Evolutionary conservation across 768 basidiomycete genomes (phyloP), one percentile per base, ranked within the genome.

Genomic region (Amylocystis lapponica): DNA sequence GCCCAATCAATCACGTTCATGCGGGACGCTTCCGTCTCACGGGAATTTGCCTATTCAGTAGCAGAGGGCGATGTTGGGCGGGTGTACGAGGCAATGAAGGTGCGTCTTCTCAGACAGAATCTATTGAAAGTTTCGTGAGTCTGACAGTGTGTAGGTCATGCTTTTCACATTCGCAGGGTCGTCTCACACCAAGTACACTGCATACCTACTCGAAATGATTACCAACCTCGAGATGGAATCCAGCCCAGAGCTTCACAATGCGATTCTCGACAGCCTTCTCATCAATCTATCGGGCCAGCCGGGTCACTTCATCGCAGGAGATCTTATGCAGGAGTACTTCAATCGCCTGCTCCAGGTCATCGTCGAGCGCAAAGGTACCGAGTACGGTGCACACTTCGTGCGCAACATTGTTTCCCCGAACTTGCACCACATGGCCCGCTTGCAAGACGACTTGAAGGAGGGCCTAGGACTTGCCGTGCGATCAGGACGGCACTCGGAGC

Each of bases 31-130:
- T 4, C 45, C 2, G 5, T 45, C 13, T 57, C 47, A 21, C 45
- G 57, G n/a, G 65, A 68, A 35, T 27, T 56, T 16, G 41, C 56
- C 0, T 53, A 45, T 20, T 57, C 62, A 1, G 51, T 52, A 1
- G 57, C 66, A 3, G 53, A 58, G 30, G 67, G 67, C 1, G 66
- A 67, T 51, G 47, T 53, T 21, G 66, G 65, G 1, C 53, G 60
- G 9, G 43, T 63, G 1, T 67, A 56, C 39, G 64, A 65, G 36
- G 36, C 48, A 5, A 36, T 69, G 22, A 67, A 67, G 56, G 57
- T 61, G 1, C 43, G 50, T 23, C 16, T n/a, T n/a, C n/a, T n/a
- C n/a, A n/a, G n/a, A n/a, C n/a, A n/a, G n/a, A n/a, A n/a, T n/a
- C n/a, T n/a, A n/a, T n/a, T n/a, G n/a, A n/a, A n/a, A n/a, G n/a